Base-by-base conservation (phyloP, 148 eudicot species). In the Fallopia convolvulus region DNA sequence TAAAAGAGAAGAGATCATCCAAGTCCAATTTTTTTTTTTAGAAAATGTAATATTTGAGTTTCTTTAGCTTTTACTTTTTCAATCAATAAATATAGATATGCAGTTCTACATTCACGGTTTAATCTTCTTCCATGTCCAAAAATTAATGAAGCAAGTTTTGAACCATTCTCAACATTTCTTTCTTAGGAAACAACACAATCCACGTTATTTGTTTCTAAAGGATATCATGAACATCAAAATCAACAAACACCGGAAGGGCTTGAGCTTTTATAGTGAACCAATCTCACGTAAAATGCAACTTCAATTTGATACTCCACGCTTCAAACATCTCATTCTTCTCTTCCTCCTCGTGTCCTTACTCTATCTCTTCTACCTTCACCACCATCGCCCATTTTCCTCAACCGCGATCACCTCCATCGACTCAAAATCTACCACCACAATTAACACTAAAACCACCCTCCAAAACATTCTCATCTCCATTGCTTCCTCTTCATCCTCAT, bases 391-490 rank as follows among this genome's bases (percentile, higher is more conserved):
- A 0, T 0, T 36, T 9, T 26, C 41, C 41, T 26, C 72, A 39
- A 66, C 39, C 72, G 14, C 72, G 1, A 15, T 75, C 72, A 6
- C 52, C 80, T 1, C 46, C 72, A 4, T 11, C 42, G 4, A 74
- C 75, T 4, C 73, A 2, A 36, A 36, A 36, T 36, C 39, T 36
- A 36, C 3, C 39, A 36, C 39, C 39, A 36, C 39, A 4, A 4
- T 36, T 36, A 4, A 36, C 47, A 1, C 80, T 41, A 12, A 73
- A 39, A 80, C 87, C 52, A 13, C 87, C 30, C 75, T 81, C 82
- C 74, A 40, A 53, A 85, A 85, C 81, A 78, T 89, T 76, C 82
- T 84, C 82, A 86, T 91, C 87, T 83, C 91, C 33, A 72, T 91
- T 52, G 92, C 94, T 60, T 77, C 95, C 65, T 86, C 92, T 21